These are phyloP conservation scores for Metarhizium humberi DNA, from an alignment of 2,329 filamentous ascomycete genomes.

Conservation along the genomic window DNA sequence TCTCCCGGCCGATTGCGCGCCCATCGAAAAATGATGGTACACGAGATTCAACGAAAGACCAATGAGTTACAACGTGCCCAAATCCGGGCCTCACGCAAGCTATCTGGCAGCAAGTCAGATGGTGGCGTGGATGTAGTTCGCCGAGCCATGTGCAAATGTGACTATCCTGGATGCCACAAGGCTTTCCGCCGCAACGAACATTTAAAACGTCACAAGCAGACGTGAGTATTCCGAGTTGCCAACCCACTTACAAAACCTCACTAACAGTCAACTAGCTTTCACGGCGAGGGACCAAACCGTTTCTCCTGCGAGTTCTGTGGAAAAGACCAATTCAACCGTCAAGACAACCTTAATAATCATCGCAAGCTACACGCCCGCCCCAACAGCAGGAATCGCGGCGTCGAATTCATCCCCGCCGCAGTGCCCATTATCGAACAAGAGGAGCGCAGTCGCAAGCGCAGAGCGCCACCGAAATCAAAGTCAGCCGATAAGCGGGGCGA, in stretches of 20 bases:
- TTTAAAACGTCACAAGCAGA: slow-evolving; percentile 43
- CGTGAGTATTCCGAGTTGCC: slow-evolving; percentile 28
- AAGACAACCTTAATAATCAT: slow-evolving; percentile 33
- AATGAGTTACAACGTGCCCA: slow-evolving; percentile 34
- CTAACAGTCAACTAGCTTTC: slow-evolving; percentile 16
- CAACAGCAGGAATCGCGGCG: slow-evolving; percentile 29
- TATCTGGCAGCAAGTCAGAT: slow-evolving; percentile 17
- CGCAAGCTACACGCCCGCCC: slow-evolving; percentile 30
- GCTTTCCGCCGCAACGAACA: slow-evolving; percentile 45
- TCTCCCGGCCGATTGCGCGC: slow-evolving; percentile 24
- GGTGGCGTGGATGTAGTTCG: slow-evolving; percentile 25
- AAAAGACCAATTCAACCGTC: slow-evolving; percentile 31
- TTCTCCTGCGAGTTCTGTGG: slow-evolving; percentile 33
- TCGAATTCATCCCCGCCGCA: slow-evolving; percentile 29
- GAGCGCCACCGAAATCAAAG: slow-evolving; percentile 28
- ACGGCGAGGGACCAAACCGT: slow-evolving; percentile 29
- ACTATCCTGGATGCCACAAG: slow-evolving; percentile 36
- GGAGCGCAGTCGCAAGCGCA: slow-evolving; percentile 29
- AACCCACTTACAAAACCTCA: not conserved
- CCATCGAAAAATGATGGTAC: slow-evolving; percentile 30
- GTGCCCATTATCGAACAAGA: slow-evolving; percentile 31
- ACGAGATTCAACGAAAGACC: slow-evolving; percentile 34
- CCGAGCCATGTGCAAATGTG: slow-evolving; percentile 35
- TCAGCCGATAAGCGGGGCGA: slow-evolving; percentile 20
- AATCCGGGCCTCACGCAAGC: slow-evolving; percentile 22